Evolutionary conservation across 2,329 filamentous ascomycete genomes (phyloP).

Genomic region (Bertia moriformis): DNA sequence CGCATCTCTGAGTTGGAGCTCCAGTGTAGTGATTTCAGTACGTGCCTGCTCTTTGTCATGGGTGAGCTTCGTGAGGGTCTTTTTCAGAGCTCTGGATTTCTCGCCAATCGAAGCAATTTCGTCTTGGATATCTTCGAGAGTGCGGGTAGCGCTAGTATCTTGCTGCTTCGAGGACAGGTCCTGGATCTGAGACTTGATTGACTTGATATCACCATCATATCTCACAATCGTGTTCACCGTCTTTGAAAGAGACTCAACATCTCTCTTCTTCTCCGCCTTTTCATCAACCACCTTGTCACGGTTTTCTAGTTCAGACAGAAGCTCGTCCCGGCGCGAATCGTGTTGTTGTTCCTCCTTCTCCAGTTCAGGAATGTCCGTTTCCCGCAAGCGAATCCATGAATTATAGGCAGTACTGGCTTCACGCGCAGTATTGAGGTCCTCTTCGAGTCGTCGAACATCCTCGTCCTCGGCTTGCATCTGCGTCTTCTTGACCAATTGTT

Average conservation of each 20-base stretch:
- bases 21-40: constrained; percentile 52
- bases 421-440: constrained; percentile 41
- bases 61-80: constrained; percentile 48
- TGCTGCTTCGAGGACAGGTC: constrained; percentile 65
- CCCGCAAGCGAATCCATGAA: constrained; percentile 52
- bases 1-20: constrained; percentile 65
- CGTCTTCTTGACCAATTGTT: constrained; percentile 50
- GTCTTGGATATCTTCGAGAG: constrained; percentile 72
- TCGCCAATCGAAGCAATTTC: constrained; percentile 55
- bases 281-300: constrained; percentile 53
- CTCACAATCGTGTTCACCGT: constrained; percentile 64
- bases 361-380: constrained; percentile 55
- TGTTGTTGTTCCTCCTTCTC: constrained; percentile 46
- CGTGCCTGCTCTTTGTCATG: constrained; percentile 59
- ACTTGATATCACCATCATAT: constrained; percentile 56
- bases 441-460: constrained; percentile 34
- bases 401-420: constrained; percentile 58
- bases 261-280: constrained; percentile 50
- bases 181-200: constrained; percentile 59
- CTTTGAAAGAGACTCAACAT: constrained; percentile 63
- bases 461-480: constrained; percentile 47
- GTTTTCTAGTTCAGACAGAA: constrained; percentile 49
- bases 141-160: constrained; percentile 47
- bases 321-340: constrained; percentile 43
- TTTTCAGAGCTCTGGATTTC: constrained; percentile 49